These are phyloP conservation scores for Apiospora koreana DNA, from an alignment of 2,329 filamentous ascomycete genomes.

Conservation along the genomic window DNA sequence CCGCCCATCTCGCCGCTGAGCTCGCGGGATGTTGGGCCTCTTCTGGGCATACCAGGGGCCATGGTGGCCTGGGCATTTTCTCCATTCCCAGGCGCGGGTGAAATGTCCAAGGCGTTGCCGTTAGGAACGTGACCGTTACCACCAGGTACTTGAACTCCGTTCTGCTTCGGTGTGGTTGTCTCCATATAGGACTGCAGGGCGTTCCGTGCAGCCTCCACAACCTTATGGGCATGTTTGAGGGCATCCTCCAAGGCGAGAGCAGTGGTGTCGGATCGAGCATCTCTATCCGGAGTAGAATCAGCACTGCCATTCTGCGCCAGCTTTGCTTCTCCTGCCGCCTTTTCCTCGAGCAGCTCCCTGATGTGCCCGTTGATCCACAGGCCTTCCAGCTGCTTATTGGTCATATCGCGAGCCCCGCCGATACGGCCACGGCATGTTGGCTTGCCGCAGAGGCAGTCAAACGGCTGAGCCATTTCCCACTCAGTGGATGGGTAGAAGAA, in stretches of 20 bases:
- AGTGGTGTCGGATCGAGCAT: constrained; percentile 37
- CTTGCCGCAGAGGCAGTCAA: constrained; percentile 64
- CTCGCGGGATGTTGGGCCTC: constrained; percentile 55
- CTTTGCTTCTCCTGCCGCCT: constrained; percentile 20
- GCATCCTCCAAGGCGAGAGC: constrained; percentile 44
- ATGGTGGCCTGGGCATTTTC: constrained; percentile 12
- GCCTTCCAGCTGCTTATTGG: constrained; percentile 51
- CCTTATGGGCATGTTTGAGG: constrained; percentile 47
- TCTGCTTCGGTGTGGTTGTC: not conserved
- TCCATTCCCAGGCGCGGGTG: constrained; percentile 14
- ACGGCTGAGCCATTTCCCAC: constrained; percentile 73
- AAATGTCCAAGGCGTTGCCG: constrained; percentile 5
- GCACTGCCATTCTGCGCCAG: constrained; percentile 22
- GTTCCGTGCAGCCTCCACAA: constrained; percentile 45
- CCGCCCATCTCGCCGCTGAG: constrained; percentile 64
- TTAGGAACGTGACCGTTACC: not conserved
- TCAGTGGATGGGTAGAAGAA: constrained; percentile 79
- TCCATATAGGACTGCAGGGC: constrained; percentile 43
- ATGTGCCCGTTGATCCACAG: constrained; percentile 66
- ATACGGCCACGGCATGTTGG: constrained; percentile 62
- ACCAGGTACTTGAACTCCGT: constrained; percentile 5
- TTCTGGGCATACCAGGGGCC: constrained; percentile 26
- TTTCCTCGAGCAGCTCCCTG: constrained; percentile 52
- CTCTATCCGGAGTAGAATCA: not conserved
- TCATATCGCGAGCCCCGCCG: constrained; percentile 63